These are phyloP conservation scores for Cylindrotheca fusiformis DNA, from an alignment of 108 stramenopile species.

Conservation along the genomic window DNA sequence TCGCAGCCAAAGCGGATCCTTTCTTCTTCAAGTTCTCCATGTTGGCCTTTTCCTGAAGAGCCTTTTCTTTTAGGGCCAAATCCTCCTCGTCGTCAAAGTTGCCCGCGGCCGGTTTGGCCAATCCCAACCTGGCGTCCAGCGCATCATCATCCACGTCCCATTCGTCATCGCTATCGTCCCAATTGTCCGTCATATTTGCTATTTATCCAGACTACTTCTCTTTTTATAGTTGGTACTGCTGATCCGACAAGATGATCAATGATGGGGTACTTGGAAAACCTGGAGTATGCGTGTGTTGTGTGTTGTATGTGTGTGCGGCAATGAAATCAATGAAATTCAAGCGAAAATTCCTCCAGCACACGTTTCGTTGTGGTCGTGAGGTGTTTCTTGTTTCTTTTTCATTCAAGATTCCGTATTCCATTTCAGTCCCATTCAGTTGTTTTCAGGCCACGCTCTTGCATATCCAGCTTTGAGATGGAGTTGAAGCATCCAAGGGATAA, in stretches of 20 bases:
- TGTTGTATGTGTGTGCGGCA: neutral
- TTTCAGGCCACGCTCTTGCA: too few species aligned
- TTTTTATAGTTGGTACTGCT: too few species aligned
- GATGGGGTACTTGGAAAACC: too few species aligned
- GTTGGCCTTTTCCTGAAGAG: slow-evolving; percentile 36
- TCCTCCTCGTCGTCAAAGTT: slow-evolving; percentile 87
- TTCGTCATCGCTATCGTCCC: slow-evolving; percentile 89
- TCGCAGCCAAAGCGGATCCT: slow-evolving; percentile 80
- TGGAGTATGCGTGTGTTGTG: neutral
- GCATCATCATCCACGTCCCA: slow-evolving; percentile 90
- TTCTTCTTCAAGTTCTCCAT: slow-evolving; percentile 61
- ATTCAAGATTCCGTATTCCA: too few species aligned
- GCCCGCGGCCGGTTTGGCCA: slow-evolving; percentile 33
- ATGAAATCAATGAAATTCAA: neutral
- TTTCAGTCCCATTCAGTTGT: too few species aligned
- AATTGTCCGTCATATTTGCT: slow-evolving; percentile 68
- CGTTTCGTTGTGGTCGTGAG: too few species aligned
- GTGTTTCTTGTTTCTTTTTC: too few species aligned
- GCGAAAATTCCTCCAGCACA: neutral
- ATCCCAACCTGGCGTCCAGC: slow-evolving; percentile 67
- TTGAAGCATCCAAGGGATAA: too few species aligned
- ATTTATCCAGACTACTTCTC: too few species aligned
- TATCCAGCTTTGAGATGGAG: too few species aligned
- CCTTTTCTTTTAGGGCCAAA: slow-evolving; percentile 82
- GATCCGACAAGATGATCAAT: too few species aligned